These are phyloP conservation scores for Annulohypoxylon moriforme DNA, from an alignment of 495 filamentous ascomycete species.

Conservation along the genomic window DNA sequence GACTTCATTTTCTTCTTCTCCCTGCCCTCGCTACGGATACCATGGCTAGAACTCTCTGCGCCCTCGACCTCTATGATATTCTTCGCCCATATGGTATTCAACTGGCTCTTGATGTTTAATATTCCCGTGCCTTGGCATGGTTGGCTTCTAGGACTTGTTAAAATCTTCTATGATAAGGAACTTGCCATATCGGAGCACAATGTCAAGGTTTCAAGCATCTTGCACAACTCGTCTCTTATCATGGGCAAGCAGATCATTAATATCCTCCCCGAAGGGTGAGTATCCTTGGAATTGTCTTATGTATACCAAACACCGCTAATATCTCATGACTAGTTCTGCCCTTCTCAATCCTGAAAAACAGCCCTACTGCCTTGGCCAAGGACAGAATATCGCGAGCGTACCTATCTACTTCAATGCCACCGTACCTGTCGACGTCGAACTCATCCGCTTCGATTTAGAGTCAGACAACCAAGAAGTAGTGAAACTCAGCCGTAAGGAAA, in stretches of 20 bases:
- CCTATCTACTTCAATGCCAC: slow-evolving; percentile 95
- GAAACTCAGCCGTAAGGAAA: slow-evolving; percentile 65
- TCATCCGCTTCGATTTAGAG: slow-evolving; percentile 84
- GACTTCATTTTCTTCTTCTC: slow-evolving; percentile 87
- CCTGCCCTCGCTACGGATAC: slow-evolving; percentile 85
- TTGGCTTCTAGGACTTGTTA: slow-evolving; percentile 74
- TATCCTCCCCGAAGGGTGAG: slow-evolving; percentile 93
- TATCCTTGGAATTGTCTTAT: slow-evolving; percentile 10
- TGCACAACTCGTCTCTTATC: slow-evolving; percentile 91
- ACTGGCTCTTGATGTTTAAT: slow-evolving; percentile 91
- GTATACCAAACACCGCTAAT: slow-evolving; percentile 32
- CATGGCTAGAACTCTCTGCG: slow-evolving; percentile 92
- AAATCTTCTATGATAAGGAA: slow-evolving; percentile 88
- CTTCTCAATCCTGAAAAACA: slow-evolving; percentile 81
- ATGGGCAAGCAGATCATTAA: slow-evolving; percentile 96
- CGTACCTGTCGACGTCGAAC: slow-evolving; percentile 83
- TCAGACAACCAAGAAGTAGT: slow-evolving; percentile 82
- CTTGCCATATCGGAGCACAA: slow-evolving; percentile 87
- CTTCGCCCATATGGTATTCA: slow-evolving; percentile 72
- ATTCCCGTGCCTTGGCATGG: slow-evolving; percentile 76
- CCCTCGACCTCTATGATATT: slow-evolving; percentile 74
- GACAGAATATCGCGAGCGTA: slow-evolving; percentile 69
- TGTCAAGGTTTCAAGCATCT: slow-evolving; percentile 85
- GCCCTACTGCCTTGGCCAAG: slow-evolving; percentile 80
- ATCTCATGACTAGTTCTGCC: slow-evolving; percentile 70